Evolutionary conservation across 2,329 filamentous ascomycete genomes (phyloP), one percentile per base, ranked within the genome.

Genomic region (Fusarium caatingaense): DNA sequence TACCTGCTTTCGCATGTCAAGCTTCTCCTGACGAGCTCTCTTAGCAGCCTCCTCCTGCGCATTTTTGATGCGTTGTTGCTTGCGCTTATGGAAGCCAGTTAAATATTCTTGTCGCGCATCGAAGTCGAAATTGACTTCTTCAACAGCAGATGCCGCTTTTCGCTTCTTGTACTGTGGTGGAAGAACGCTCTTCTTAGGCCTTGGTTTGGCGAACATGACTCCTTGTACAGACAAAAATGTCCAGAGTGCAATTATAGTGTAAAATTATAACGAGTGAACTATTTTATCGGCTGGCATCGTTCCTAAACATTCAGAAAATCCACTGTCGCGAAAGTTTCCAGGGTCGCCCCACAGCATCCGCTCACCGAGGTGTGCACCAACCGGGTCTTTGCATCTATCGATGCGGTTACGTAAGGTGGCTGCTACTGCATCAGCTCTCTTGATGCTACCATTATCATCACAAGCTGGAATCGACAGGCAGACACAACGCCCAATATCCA

Each of bases 41-140:
- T 93, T 91, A 47, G 88, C 90, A 6, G 93, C 93, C 73, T 92
- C 86, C 72, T 96, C 93, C 77, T 96, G 92, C 3, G 95, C 95
- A 80, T 91, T 85, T 83, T 97, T 97, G 72, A 91, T 89, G 40
- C 96, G 88, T 79, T 93, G 92, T 56, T 92, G 83, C 80, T 98
- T 98, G 80, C 96, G 91, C 86, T 98, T 99, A 84, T 95, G 94
- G 82, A 99, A 99, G 5, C 96, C 96, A 0, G 94, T 98, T 61
- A 99, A 86, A 78, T 93, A 99, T 76, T 98, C 94, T 70, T 92
- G 84, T 70, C 96, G 91, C 47, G 92, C 92, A 66, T 86, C 85
- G 66, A 87, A 83, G 82, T 99, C 94, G 82, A 98, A 99, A 55
- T 84, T 89, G 79, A 99, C 91, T 78, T 97, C 93, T 76, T 94